Evolutionary conservation across 805 yeast genomes (phyloP).

Genomic region (Wickerhamiella sergipiensis): DNA sequence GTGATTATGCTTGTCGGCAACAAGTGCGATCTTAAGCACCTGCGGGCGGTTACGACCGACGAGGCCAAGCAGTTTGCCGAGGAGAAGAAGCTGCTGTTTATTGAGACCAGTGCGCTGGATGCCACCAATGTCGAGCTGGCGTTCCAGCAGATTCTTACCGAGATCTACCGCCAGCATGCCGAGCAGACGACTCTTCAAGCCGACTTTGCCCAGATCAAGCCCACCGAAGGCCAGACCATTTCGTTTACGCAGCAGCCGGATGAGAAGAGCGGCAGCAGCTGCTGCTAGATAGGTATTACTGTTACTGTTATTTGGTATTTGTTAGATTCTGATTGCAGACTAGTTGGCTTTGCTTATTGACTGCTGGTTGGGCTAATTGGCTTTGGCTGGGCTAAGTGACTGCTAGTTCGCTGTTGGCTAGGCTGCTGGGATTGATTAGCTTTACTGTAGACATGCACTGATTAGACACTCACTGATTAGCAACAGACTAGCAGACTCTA

Average conservation of each 20-base stretch:
- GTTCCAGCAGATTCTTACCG: conserved; percentile 82
- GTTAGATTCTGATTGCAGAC: too few species aligned
- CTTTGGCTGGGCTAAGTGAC: too few species aligned
- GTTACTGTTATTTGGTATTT: too few species aligned
- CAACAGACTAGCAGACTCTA: background rate
- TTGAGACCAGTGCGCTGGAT: conserved; percentile 90
- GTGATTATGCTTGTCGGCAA: conserved; percentile 95
- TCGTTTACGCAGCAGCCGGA: conserved; percentile 87
- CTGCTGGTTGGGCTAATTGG: too few species aligned
- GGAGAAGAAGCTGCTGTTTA: conserved; percentile 81
- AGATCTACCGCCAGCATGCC: conserved; percentile 91
- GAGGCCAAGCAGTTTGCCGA: conserved; percentile 79
- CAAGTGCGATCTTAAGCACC: conserved; percentile 86
- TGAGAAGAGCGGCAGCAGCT: conserved; percentile 43
- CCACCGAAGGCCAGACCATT: conserved; percentile 80
- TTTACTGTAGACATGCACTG: too few species aligned
- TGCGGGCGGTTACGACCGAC: conserved; percentile 94
- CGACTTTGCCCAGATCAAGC: conserved; percentile 50
- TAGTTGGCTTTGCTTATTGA: too few species aligned
- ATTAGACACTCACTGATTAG: too few species aligned
- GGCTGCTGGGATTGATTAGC: too few species aligned
- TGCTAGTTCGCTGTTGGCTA: too few species aligned
- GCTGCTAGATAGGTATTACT: conserved; percentile 39
- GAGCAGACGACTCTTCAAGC: conserved; percentile 75
- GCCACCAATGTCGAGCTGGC: conserved; percentile 91